Conservation (phyloP, 345 rosid species). For the Lepidium africanum region DNA sequence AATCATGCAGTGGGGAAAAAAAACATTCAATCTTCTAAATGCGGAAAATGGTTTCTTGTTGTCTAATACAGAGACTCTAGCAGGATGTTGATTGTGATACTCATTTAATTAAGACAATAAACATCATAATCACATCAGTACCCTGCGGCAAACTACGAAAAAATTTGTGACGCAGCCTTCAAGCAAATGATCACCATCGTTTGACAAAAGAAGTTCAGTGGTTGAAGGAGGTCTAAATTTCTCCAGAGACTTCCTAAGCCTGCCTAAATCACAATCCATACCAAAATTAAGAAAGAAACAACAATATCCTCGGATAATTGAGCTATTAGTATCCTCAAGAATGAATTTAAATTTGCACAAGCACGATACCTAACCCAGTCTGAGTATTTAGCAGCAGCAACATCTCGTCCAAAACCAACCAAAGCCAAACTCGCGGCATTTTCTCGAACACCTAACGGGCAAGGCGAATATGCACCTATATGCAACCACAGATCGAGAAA, state of each 20-base stretch:
- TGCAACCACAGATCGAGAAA: slow-evolving; percentile 56
- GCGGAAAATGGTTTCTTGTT: not conserved
- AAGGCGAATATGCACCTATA: slow-evolving; percentile 49
- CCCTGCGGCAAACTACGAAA: slow-evolving; percentile 62
- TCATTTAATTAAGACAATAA: not conserved
- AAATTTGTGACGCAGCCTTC: slow-evolving; percentile 75
- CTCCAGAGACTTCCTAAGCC: slow-evolving; percentile 78
- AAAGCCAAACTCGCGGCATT: slow-evolving; percentile 66
- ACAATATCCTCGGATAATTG: not conserved
- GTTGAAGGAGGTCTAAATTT: slow-evolving; percentile 61
- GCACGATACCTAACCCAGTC: slow-evolving; percentile 75
- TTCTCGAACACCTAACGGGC: slow-evolving; percentile 41
- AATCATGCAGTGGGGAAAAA: not conserved
- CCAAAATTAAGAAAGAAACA: not conserved
- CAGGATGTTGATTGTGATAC: not conserved
- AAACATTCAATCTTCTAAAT: not conserved
- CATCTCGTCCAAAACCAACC: slow-evolving; percentile 64
- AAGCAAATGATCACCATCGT: slow-evolving; percentile 78
- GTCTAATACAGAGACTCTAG: not conserved
- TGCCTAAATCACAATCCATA: slow-evolving; percentile 27
- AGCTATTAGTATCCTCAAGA: slow-evolving; percentile 5
- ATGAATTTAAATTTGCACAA: not conserved
- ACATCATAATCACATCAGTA: slow-evolving; percentile 21
- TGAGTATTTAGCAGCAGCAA: slow-evolving; percentile 73
- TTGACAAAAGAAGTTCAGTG: slow-evolving; percentile 69